Base-by-base conservation (phyloP, 2,329 filamentous ascomycete genomes). In the Uncinocarpus reesii region DNA sequence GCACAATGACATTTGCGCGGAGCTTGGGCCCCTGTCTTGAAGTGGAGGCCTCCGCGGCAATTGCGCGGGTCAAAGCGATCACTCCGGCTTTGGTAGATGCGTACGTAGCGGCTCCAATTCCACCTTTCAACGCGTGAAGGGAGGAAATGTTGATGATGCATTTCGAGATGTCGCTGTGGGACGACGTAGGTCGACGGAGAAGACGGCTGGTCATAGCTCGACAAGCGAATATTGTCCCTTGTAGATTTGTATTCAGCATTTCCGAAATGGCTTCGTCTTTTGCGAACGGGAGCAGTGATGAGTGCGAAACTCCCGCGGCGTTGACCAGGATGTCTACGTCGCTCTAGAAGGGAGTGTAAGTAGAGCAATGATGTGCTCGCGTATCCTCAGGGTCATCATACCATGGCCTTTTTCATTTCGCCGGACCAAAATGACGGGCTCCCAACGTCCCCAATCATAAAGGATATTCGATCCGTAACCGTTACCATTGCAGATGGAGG, bases 91-190 rank as follows among this genome's bases (percentile, higher is more conserved):
- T 94, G 36, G 81, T 82, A 6, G 86, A 84, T 4, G 83, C 81
- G 61, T 92, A 92, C 0, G 80, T 77, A 3, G 82, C 77, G 10
- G 83, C 80, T 5, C 88, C 88, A 1, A 71, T 71, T 0, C 82
- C 84, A 0, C 80, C 83, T 50, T 81, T 81, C 1, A 74, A 60
- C 0, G 80, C 87, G 38, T 94, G 74, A 24, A 93, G 69, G 41
- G 84, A 90, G 0, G 84, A 81, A 18, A 95, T 70, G 60, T 94
- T 94, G 63, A 94, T 81, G 52, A 94, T 88, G 59, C 79, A 85
- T 47, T 84, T 79, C 1, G 82, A 79, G 20, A 18, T 42, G 37
- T 10, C 13, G 23, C 20, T 42, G 15, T 16, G 10, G n/a, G 58
- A 56, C 34, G 54, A 57, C 29, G 58, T 60, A 7, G 62, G 49